Conservation (phyloP, 2,329 filamentous ascomycete species). For the Didymella pinodella region DNA sequence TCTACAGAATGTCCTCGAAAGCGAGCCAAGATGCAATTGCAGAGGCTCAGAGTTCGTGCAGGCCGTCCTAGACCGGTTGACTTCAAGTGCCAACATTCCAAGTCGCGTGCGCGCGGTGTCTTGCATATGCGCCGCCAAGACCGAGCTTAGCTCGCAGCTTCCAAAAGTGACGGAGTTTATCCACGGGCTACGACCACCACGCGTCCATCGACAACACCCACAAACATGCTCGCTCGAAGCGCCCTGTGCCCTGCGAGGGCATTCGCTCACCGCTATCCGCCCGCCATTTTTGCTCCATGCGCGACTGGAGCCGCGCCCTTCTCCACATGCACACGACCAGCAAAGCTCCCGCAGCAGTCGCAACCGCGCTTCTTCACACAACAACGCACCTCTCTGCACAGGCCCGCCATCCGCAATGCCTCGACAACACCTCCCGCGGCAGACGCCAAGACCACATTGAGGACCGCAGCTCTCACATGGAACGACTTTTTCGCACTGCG, state of each 20-base stretch:
- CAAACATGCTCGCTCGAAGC: constrained; percentile 45
- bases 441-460: constrained; percentile 25
- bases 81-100: background rate
- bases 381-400: constrained; percentile 18
- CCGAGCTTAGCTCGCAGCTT: constrained; percentile 19
- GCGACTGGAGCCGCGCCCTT: constrained; percentile 36
- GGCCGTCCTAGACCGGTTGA: background rate
- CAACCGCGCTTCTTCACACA: constrained; percentile 25
- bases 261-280: constrained; percentile 40
- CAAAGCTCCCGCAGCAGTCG: constrained; percentile 31
- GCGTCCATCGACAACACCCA: constrained; percentile 11
- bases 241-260: constrained; percentile 43
- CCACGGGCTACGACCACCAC: background rate
- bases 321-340: constrained; percentile 39
- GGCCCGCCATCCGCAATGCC: constrained; percentile 32
- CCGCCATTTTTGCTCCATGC: constrained; percentile 37
- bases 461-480: constrained; percentile 65
- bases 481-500: constrained; percentile 92
- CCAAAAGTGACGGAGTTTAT: constrained; percentile 4
- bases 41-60: background rate
- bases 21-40: background rate
- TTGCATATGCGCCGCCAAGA: constrained; percentile 13
- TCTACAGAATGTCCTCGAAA: background rate
- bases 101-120: constrained; percentile 2
- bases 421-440: constrained; percentile 31